phyloP scores from a whole-genome alignment of 2,329 filamentous ascomycete species.

The Cadophora malorum region DNA sequence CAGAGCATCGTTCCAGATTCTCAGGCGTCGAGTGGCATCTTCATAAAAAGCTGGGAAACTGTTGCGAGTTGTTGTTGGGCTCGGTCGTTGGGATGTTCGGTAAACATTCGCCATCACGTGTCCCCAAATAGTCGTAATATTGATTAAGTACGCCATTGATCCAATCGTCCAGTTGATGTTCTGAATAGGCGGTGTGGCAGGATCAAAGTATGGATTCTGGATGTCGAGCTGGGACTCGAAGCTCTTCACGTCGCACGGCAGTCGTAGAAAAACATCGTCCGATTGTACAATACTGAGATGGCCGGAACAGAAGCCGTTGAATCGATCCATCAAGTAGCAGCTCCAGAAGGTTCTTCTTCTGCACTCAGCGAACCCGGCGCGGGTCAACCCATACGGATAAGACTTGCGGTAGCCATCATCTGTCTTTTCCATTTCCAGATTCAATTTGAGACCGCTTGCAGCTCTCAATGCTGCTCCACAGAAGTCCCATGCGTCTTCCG shows the following conservation, averaged over 20 bases:
- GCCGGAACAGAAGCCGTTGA: conserved; percentile 63
- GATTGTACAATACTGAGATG: conserved; percentile 62
- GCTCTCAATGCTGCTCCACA: conserved; percentile 66
- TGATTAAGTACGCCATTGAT: conserved; percentile 63
- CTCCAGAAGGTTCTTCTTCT: conserved; percentile 76
- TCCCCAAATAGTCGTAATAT: conserved; percentile 70
- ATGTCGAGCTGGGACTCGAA: conserved; percentile 67
- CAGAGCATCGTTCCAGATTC: conserved; percentile 64
- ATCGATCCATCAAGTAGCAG: conserved; percentile 71
- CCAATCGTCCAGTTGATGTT: conserved; percentile 46
- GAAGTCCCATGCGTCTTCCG: conserved; percentile 67
- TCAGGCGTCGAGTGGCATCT: conserved; percentile 57
- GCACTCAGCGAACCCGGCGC: conserved; percentile 66
- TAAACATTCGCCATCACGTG: conserved; percentile 67
- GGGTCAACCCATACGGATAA: conserved; percentile 64
- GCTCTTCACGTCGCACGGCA: conserved; percentile 65
- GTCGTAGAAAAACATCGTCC: conserved; percentile 69
- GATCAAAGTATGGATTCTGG: conserved; percentile 66
- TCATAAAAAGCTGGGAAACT: conserved; percentile 55
- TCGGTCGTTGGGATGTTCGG: conserved; percentile 49
- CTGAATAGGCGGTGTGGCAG: conserved; percentile 50
- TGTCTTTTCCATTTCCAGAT: conserved; percentile 63
- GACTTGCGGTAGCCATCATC: conserved; percentile 48
- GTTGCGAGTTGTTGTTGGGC: conserved; percentile 41
- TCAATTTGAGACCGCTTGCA: conserved; percentile 65